A percentile compares a stretch with the other conserved stretches of the same genome.
phyloP scores from a whole-genome alignment of 495 filamentous ascomycete species.

The Elaphomyces granulatus region DNA sequence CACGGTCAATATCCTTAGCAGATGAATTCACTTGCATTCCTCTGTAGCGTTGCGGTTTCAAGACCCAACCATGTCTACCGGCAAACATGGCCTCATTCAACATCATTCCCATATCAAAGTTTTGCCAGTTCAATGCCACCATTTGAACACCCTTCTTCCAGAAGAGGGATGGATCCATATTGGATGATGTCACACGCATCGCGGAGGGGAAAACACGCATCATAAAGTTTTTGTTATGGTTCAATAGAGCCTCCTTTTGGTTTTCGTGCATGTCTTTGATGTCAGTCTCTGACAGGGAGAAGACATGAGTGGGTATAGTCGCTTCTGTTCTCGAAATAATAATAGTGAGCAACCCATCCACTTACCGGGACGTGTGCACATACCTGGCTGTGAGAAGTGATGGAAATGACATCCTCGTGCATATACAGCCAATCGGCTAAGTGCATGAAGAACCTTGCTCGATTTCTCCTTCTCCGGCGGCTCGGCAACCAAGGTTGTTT shows the following conservation, averaged over 20 bases:
- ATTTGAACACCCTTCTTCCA: conserved; percentile 88
- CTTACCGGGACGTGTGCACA: conserved; percentile 2
- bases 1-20: conserved; percentile 5
- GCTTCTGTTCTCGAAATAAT: conserved; percentile 33
- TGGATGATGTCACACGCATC: conserved; percentile 67
- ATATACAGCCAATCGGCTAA: conserved; percentile 68
- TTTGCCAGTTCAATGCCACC: conserved; percentile 91
- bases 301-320: conserved; percentile 65
- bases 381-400: conserved; percentile 44
- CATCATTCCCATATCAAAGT: conserved; percentile 86
- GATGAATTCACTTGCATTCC: conserved; percentile 3
- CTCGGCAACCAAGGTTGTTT: neutral
- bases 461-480: conserved; percentile 28
- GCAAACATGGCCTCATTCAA: conserved; percentile 87
- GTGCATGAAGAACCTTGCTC: conserved; percentile 57
- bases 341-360: neutral
- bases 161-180: conserved; percentile 67
- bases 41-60: conserved; percentile 60
- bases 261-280: conserved; percentile 55
- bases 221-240: conserved; percentile 68
- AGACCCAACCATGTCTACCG: conserved; percentile 63
- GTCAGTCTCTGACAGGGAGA: conserved; percentile 71
- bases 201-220: conserved; percentile 87
- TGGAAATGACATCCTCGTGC: conserved; percentile 70
- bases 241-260: conserved; percentile 46